Percentiles rank a stretch among this genome's conserved stretches.
Conservation (phyloP, 495 filamentous ascomycete genomes). For the Apiosordaria backusii region DNA sequence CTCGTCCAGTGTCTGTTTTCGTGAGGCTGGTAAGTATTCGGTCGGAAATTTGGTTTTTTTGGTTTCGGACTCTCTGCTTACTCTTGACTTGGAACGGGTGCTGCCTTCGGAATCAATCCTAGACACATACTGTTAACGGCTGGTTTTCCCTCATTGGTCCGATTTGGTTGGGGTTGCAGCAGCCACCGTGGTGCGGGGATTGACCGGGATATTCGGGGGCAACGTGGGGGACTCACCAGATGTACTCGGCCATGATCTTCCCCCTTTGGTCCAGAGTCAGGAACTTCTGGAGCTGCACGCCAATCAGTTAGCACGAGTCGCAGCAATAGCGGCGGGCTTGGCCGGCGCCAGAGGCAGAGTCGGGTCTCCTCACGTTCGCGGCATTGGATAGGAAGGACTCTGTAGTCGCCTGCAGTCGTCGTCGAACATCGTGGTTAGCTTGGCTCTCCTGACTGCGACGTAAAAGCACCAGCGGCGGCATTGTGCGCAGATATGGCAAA, state of each 20-base stretch:
- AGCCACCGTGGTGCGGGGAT: not conserved
- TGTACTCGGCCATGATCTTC: constrained; percentile 79
- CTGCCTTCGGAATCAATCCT: constrained; percentile 76
- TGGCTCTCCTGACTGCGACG: not conserved
- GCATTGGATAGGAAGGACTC: constrained; percentile 9
- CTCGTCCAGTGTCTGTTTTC: constrained; percentile 70
- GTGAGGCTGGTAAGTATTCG: not conserved
- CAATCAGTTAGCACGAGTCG: not conserved
- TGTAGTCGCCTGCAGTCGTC: constrained; percentile 11
- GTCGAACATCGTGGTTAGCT: constrained; percentile 1
- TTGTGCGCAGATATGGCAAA: not conserved
- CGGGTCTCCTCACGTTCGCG: constrained; percentile 10
- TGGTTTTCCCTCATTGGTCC: not conserved
- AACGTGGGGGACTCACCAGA: constrained; percentile 54
- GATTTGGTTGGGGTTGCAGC: not conserved
- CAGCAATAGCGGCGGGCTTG: not conserved
- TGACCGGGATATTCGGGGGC: not conserved
- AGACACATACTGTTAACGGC: not conserved
- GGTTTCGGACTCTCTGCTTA: constrained; percentile 47
- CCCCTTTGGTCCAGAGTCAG: constrained; percentile 86
- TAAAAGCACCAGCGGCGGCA: not conserved
- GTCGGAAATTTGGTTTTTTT: not conserved
- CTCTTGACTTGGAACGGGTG: constrained; percentile 88
- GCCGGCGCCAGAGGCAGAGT: not conserved
- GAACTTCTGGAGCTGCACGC: constrained; percentile 80